These are phyloP conservation scores for Gliomastix tumulicola DNA, from an alignment of 2,329 filamentous ascomycete genomes.

Conservation along the genomic window DNA sequence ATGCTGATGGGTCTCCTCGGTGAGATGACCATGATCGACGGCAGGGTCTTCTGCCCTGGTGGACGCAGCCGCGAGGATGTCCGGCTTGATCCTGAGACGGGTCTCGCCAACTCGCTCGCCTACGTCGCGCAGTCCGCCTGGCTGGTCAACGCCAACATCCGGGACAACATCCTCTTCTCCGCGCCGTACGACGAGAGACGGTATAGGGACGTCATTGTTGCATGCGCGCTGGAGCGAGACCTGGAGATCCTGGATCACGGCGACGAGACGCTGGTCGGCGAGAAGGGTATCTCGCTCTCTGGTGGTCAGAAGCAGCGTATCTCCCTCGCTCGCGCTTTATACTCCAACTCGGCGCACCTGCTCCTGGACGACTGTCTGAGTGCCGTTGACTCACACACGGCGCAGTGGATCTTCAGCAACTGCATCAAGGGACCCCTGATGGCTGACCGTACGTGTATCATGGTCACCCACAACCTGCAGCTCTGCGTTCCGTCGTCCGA, in stretches of 20 bases:
- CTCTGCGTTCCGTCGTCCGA: constrained; percentile 76
- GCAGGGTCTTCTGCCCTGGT: constrained; percentile 78
- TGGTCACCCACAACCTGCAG: constrained; percentile 93
- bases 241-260: constrained; percentile 87
- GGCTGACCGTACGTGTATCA: constrained; percentile 80
- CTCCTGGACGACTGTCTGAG: constrained; percentile 93
- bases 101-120: constrained; percentile 83
- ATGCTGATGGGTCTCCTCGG: constrained; percentile 92
- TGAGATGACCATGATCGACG: constrained; percentile 85
- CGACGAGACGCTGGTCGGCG: constrained; percentile 88
- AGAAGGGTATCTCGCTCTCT: constrained; percentile 94
- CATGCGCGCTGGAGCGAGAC: constrained; percentile 86
- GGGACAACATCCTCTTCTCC: constrained; percentile 91
- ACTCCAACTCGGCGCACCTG: constrained; percentile 86
- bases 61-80: constrained; percentile 82
- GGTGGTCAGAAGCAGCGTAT: constrained; percentile 57
- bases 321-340: constrained; percentile 67
- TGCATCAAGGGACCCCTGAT: constrained; percentile 87
- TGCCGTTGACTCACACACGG: constrained; percentile 94
- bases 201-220: constrained; percentile 82
- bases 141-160: constrained; percentile 93
- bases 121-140: constrained; percentile 97
- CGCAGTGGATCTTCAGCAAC: constrained; percentile 95
- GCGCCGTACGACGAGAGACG: constrained; percentile 72
- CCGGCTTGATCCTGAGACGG: constrained; percentile 72